A percentile compares a stretch with the other conserved stretches of the same genome.
Evolutionary conservation across 768 basidiomycete genomes (phyloP).

Genomic region (Daedaleopsis sinensis): DNA sequence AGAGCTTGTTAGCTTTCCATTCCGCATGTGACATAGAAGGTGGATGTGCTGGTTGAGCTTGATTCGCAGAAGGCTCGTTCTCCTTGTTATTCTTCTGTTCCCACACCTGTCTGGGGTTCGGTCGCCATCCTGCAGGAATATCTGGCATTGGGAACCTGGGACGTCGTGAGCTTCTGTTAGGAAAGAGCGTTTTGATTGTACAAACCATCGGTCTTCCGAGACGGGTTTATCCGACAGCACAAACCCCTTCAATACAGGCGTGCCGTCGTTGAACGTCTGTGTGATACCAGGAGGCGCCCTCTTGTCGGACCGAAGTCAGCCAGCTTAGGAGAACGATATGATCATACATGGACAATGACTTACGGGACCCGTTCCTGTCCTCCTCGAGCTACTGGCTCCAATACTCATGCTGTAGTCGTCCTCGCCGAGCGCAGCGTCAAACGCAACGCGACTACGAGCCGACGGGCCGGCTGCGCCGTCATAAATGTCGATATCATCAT

Average conservation of each 20-base stretch:
- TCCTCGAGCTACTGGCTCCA: slow-evolving; percentile 31
- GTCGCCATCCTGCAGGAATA: slow-evolving; percentile 82
- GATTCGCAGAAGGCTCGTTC: slow-evolving; percentile 34
- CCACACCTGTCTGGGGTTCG: slow-evolving; percentile 84
- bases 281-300: slow-evolving; percentile 21
- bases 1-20: slow-evolving; percentile 58
- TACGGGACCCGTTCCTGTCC: slow-evolving; percentile 9
- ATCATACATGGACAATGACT: not conserved
- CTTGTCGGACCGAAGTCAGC: slow-evolving; percentile 18
- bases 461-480: slow-evolving; percentile 43
- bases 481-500: slow-evolving; percentile 88
- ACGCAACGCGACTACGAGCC: slow-evolving; percentile 57
- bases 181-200: slow-evolving; percentile 21
- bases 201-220: slow-evolving; percentile 68
- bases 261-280: slow-evolving; percentile 73
- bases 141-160: slow-evolving; percentile 83
- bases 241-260: slow-evolving; percentile 76
- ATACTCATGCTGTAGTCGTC: slow-evolving; percentile 60
- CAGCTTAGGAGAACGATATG: not conserved
- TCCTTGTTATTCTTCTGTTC: slow-evolving; percentile 44
- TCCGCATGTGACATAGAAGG: slow-evolving; percentile 42
- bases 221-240: slow-evolving; percentile 66
- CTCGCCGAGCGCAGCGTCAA: slow-evolving; percentile 64
- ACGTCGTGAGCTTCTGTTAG: slow-evolving; percentile 2
- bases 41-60: slow-evolving; percentile 43